A percentile compares a stretch with the other conserved stretches of the same genome.
Conservation (phyloP, 1,139 yeast genomes). For the Kodamaea suecica region DNA sequence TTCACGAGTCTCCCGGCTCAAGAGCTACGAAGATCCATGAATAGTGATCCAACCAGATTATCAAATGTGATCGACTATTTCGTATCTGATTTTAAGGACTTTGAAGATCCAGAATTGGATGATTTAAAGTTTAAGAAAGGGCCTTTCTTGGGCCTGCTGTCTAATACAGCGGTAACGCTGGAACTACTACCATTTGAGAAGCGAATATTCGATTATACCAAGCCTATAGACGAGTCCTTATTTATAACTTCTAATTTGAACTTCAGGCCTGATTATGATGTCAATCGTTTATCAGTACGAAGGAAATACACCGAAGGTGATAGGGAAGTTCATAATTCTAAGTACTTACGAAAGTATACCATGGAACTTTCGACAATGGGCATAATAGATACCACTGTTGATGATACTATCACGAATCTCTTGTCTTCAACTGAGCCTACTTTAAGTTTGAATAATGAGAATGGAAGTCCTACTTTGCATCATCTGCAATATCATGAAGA, state of each 20-base stretch:
- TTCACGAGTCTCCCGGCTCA: neutral
- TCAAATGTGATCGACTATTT: conserved; percentile 9
- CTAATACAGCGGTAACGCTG: neutral
- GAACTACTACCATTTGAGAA: conserved; percentile 10
- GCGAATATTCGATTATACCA: conserved; percentile 5
- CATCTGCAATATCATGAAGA: neutral
- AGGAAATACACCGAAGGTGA: conserved; percentile 11
- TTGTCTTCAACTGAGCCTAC: neutral
- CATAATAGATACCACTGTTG: neutral
- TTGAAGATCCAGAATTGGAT: conserved; percentile 5
- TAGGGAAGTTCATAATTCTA: conserved; percentile 11
- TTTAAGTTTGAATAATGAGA: neutral
- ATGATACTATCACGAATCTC: neutral
- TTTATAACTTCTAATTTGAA: neutral
- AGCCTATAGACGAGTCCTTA: neutral
- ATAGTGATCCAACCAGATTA: neutral
- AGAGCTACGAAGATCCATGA: neutral
- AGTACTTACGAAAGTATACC: conserved; percentile 12
- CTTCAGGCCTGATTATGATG: conserved; percentile 2
- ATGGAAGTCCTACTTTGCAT: neutral
- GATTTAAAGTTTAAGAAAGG: neutral
- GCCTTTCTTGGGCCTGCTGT: neutral
- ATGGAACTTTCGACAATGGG: conserved; percentile 5
- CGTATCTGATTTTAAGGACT: conserved; percentile 16
- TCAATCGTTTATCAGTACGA: conserved; percentile 15